Base-by-base conservation (phyloP, 176 grass and related monocot genomes). In the Carex myosuroides region DNA sequence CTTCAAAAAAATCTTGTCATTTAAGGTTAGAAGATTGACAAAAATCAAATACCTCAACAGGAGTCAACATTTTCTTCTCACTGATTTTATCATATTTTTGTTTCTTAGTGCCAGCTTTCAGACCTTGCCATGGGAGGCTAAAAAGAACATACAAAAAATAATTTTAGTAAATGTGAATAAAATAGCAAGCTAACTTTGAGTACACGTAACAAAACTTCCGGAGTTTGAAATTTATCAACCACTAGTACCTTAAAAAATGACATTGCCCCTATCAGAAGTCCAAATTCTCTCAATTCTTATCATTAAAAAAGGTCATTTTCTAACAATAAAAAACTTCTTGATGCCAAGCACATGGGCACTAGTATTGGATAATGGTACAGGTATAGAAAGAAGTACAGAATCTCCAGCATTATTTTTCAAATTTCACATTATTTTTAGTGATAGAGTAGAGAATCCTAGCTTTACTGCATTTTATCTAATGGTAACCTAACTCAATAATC, bases 31-130 rank as follows among this genome's bases (percentile, higher is more conserved):
- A 73, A 44, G 61, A 32, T 76, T 22, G 70, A 85, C 60, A 62
- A 16, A 80, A 61, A 80, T 54, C n/a, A 65, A 90, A 41, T 92
- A 97, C 94, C 90, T 97, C 90, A 39, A 93, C 84, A 66, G 92
- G 91, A 82, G 94, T 97, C 84, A 97, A 91, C 90, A 94, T 94
- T 91, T 97, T 97, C 87, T 97, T 97, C 89, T 97, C 94, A 84
- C 92, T 97, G 85, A 97, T 97, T 89, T 87, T 92, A 54, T 97
- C 94, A 81, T 94, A 92, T 83, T 97, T 97, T 79, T 97, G 92
- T 87, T 97, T 97, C 74, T 97, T 94, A 81, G 92, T 97, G 29
- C 90, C 94, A 88, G 94, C 92, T 94, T 91, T 94, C 74, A 97
- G 85, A 84, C 94, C 94, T 88, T 97, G 90, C 92, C 94, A 97